phyloP scores from a whole-genome alignment of 106 monocot species.

The Ottelia alismoides region DNA sequence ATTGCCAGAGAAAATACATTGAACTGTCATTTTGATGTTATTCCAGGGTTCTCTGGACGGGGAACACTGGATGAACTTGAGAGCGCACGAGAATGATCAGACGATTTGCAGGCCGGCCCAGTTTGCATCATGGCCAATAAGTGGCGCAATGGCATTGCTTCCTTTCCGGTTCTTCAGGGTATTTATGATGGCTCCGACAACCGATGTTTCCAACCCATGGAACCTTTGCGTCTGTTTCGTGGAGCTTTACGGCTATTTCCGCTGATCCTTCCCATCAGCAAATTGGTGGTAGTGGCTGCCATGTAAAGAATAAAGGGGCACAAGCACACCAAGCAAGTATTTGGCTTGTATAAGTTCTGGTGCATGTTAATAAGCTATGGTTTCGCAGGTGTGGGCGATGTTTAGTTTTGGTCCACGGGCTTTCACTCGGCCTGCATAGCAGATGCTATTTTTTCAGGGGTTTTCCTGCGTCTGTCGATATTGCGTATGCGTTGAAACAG shows the following conservation, averaged over 20 bases:
- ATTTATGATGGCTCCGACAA: conserved; percentile 27
- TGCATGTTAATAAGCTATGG: too few species aligned
- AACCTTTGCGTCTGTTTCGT: conserved; percentile 78
- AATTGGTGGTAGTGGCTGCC: too few species aligned
- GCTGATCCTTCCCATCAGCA: too few species aligned
- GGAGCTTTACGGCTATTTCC: conserved; percentile 74
- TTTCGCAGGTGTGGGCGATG: too few species aligned
- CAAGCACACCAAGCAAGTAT: too few species aligned
- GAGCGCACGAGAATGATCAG: conserved; percentile 56
- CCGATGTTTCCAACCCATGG: conserved; percentile 28
- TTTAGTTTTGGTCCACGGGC: too few species aligned
- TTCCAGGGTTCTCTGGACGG: conserved; percentile 71
- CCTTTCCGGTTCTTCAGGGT: conserved; percentile 82
- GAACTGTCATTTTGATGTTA: not conserved
- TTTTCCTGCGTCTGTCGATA: too few species aligned
- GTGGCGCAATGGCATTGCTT: conserved; percentile 42
- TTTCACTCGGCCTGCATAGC: too few species aligned
- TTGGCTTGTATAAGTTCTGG: too few species aligned
- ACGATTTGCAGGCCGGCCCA: conserved; percentile 57
- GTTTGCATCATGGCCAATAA: conserved; percentile 62
- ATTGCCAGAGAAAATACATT: not conserved
- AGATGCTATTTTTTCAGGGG: too few species aligned
- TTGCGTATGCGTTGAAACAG: too few species aligned
- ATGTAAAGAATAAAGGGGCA: too few species aligned
- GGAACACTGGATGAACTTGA: conserved; percentile 47